Conservation (phyloP, 441 rosid genomes). For the Metrosideros polymorpha region DNA sequence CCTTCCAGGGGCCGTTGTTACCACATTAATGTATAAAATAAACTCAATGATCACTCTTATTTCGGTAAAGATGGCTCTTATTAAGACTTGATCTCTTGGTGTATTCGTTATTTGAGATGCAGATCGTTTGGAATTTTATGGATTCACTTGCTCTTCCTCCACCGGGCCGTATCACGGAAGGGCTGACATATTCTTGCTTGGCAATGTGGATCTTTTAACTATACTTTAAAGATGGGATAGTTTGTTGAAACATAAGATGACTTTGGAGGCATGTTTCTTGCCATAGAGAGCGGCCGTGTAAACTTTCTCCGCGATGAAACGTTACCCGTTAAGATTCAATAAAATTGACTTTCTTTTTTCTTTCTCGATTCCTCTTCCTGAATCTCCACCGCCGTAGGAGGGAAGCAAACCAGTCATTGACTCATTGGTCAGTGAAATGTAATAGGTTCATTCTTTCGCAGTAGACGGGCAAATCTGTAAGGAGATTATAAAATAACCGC, state of each 20-base stretch:
- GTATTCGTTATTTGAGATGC: not conserved
- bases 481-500: too few relatives aligned
- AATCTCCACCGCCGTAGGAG: not conserved
- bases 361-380: not conserved
- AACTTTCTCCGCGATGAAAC: not conserved
- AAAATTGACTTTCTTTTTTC: not conserved
- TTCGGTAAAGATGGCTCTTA: not conserved
- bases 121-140: not conserved
- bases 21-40: not conserved
- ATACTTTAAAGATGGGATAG: not conserved
- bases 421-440: not conserved
- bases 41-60: not conserved
- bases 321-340: not conserved
- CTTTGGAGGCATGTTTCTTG: not conserved
- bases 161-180: not conserved
- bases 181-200: not conserved
- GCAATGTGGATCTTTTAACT: not conserved
- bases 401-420: not conserved
- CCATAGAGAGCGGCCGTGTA: not conserved
- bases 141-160: not conserved
- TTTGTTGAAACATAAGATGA: not conserved
- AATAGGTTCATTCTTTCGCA: not conserved
- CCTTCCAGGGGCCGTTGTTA: not conserved
- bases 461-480: not conserved
- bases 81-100: not conserved